A percentile compares a stretch with the other conserved stretches of the same genome.
These are phyloP conservation scores for Coniella lustricola DNA, from an alignment of 2,329 filamentous ascomycete species.

Conservation along the genomic window DNA sequence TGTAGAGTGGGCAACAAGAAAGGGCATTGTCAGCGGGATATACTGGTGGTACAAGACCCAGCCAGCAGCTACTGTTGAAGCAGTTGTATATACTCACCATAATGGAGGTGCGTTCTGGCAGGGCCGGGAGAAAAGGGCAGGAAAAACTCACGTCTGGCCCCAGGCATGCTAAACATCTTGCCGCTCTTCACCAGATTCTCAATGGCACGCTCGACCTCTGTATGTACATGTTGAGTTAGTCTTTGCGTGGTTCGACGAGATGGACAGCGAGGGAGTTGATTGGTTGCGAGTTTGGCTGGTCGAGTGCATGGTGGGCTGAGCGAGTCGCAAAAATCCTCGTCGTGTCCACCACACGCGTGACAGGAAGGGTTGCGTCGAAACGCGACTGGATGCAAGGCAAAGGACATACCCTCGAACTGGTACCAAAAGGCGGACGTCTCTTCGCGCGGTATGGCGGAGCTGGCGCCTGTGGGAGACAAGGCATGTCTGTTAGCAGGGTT, in stretches of 20 bases:
- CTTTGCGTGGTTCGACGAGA: too few relatives aligned
- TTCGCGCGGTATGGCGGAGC: slow-evolving; percentile 28
- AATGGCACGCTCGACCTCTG: slow-evolving; percentile 92
- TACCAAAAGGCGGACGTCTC: slow-evolving; percentile 28
- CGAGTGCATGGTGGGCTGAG: too few relatives aligned
- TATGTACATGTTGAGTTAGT: slow-evolving; percentile 22
- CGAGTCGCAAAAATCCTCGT: too few relatives aligned
- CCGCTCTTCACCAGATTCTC: slow-evolving; percentile 96
- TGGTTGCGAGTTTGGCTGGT: too few relatives aligned
- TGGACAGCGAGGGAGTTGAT: too few relatives aligned
- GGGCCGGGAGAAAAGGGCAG: slow-evolving; percentile 50
- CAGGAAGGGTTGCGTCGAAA: not conserved
- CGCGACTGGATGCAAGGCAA: not conserved
- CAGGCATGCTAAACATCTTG: slow-evolving; percentile 53
- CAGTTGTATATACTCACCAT: slow-evolving; percentile 41
- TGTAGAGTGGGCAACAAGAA: slow-evolving; percentile 11
- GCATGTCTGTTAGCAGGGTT: too few relatives aligned
- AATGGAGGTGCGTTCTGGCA: slow-evolving; percentile 49
- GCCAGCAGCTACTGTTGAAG: slow-evolving; percentile 21
- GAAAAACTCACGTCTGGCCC: slow-evolving; percentile 75
- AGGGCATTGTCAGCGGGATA: slow-evolving; percentile 13
- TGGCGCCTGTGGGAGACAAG: slow-evolving; percentile 22
- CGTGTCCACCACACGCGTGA: not conserved
- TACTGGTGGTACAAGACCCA: slow-evolving; percentile 22
- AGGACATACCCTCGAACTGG: slow-evolving; percentile 30